These are phyloP conservation scores for Endocalyx cinctus DNA, from an alignment of 2,329 filamentous ascomycete genomes.

Conservation along the genomic window DNA sequence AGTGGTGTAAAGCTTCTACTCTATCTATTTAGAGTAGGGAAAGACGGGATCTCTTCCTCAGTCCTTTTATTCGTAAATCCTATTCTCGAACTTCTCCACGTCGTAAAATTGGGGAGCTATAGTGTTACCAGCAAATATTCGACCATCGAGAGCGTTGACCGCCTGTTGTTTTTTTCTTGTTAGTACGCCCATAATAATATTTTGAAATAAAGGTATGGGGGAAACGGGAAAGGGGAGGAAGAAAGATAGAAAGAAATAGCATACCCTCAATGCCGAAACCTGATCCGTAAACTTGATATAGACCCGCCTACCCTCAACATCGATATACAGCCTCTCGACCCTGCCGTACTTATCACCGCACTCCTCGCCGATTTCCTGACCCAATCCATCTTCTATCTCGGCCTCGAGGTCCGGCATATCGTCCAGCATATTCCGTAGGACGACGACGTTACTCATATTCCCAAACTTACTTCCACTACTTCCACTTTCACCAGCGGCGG, in stretches of 20 bases:
- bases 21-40: too few relatives aligned
- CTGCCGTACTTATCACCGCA: conserved; percentile 85
- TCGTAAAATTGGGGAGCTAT: conserved; percentile 83
- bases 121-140: conserved; percentile 81
- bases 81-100: conserved; percentile 73
- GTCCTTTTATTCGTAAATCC: conserved; percentile 48
- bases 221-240: neutral
- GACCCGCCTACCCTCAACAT: conserved; percentile 61
- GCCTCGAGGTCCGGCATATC: conserved; percentile 69
- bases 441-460: conserved; percentile 74
- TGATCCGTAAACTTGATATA: conserved; percentile 91
- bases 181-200: conserved; percentile 2
- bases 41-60: too few relatives aligned
- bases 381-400: conserved; percentile 72
- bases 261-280: conserved; percentile 76
- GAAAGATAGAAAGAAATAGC: conserved; percentile 26
- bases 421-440: conserved; percentile 80
- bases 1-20: too few relatives aligned
- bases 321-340: conserved; percentile 75
- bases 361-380: conserved; percentile 94
- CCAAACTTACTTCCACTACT: conserved; percentile 54
- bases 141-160: conserved; percentile 82
- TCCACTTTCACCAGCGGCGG: conserved; percentile 21
- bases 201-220: conserved; percentile 1
- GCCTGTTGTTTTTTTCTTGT: conserved; percentile 48